Conservation (phyloP, 768 basidiomycete species). For the Cantharellus cinnabarinus region DNA sequence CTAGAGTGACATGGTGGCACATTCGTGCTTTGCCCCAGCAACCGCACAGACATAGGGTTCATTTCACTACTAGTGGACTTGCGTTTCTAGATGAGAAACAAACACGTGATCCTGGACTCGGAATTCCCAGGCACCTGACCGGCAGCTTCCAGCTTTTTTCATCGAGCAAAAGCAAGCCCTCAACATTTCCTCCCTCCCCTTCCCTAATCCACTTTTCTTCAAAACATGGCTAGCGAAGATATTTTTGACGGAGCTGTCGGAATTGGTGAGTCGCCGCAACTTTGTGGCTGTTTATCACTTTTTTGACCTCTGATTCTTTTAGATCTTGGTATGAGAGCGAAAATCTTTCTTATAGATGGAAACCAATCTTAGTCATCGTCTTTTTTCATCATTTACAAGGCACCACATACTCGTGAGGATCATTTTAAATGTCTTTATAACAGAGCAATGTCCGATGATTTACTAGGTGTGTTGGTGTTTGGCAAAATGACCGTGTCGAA, state of each 20-base stretch:
- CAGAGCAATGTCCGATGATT: constrained; percentile 1
- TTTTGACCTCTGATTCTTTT: background rate
- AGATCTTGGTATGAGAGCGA: background rate
- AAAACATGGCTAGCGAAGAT: constrained; percentile 60
- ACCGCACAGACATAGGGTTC: too few species aligned
- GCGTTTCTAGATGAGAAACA: too few species aligned
- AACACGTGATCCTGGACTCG: too few species aligned
- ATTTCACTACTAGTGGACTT: too few species aligned
- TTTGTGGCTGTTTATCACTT: background rate
- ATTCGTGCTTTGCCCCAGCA: too few species aligned
- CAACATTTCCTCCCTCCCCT: constrained; percentile 11
- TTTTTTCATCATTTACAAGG: constrained; percentile 25
- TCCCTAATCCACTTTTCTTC: constrained; percentile 15
- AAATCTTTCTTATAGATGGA: background rate
- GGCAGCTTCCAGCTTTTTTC: too few species aligned
- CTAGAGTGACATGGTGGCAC: too few species aligned
- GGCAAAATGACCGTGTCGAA: constrained; percentile 99
- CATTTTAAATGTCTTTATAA: constrained; percentile 9
- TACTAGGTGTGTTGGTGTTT: constrained; percentile 86
- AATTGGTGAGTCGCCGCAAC: constrained; percentile 35
- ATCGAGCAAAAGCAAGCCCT: background rate
- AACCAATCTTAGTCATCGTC: background rate
- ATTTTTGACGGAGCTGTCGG: constrained; percentile 91
- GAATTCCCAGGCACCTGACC: too few species aligned
- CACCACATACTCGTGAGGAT: constrained; percentile 81